Evolutionary conservation across 805 yeast genomes (phyloP).

Genomic region (Schwanniomyces vanrijiae): DNA sequence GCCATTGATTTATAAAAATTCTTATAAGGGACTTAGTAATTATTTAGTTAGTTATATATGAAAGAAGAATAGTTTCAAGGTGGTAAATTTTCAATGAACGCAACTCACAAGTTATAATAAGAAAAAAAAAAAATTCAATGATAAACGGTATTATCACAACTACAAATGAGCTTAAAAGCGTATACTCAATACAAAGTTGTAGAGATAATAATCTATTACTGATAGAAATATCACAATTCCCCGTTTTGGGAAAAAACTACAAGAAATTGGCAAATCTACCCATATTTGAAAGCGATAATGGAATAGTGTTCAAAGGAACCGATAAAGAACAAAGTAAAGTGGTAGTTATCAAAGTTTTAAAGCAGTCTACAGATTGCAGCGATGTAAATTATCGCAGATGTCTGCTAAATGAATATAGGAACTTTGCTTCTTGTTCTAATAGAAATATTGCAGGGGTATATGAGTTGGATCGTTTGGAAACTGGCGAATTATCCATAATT

Average conservation of each 20-base stretch:
- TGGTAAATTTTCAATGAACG: not conserved
- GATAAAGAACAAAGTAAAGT: constrained; percentile 16
- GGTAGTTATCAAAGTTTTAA: constrained; percentile 33
- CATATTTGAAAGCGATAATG: constrained; percentile 44
- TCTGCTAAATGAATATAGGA: constrained; percentile 32
- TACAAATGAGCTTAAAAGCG: not conserved
- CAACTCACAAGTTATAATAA: not conserved
- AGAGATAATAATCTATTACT: not conserved
- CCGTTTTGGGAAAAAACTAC: constrained; percentile 23
- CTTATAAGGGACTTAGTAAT: not conserved
- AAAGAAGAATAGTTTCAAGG: not conserved
- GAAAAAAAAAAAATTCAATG: not conserved
- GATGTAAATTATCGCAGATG: constrained; percentile 14
- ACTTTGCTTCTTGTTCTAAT: constrained; percentile 25
- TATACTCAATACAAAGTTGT: not conserved
- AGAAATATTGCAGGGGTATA: constrained; percentile 28
- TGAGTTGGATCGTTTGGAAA: constrained; percentile 18
- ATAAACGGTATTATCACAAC: not conserved
- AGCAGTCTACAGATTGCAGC: constrained; percentile 13
- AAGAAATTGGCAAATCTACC: constrained; percentile 25
- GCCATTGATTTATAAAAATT: not conserved
- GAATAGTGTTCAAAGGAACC: constrained; percentile 33
- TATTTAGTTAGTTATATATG: not conserved
- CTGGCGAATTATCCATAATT: constrained; percentile 32
- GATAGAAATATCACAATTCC: not conserved